These are phyloP conservation scores for Betula pendula DNA, from an alignment of 306 rosid genomes.

Conservation along the genomic window DNA sequence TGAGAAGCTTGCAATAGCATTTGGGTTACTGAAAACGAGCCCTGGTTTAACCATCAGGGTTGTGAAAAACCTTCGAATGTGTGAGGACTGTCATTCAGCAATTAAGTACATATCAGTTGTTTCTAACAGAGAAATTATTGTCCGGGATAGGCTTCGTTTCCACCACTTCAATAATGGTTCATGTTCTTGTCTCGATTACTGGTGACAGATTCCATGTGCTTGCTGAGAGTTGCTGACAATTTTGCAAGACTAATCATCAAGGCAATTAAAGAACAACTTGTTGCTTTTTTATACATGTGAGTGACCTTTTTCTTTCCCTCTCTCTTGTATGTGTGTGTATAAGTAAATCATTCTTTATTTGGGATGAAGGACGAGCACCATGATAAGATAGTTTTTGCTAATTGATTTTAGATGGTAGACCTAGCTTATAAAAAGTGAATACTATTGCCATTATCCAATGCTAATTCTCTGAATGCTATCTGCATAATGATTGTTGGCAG, in stretches of 20 bases:
- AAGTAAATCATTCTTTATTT: neutral
- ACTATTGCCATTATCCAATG: neutral
- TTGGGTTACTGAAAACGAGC: slow-evolving; percentile 66
- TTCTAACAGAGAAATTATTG: slow-evolving; percentile 62
- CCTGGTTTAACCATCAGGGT: slow-evolving; percentile 55
- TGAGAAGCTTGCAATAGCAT: slow-evolving; percentile 93
- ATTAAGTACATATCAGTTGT: slow-evolving; percentile 69
- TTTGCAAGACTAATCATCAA: slow-evolving; percentile 12
- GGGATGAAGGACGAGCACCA: neutral
- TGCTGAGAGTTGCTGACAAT: slow-evolving; percentile 9
- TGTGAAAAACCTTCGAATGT: slow-evolving; percentile 84
- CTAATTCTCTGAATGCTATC: neutral
- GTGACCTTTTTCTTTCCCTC: neutral
- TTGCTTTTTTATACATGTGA: neutral
- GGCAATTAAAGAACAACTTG: neutral
- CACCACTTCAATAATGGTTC: slow-evolving; percentile 76
- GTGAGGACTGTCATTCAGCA: slow-evolving; percentile 92
- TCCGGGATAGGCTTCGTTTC: slow-evolving; percentile 84
- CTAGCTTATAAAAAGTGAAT: neutral
- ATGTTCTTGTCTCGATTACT: slow-evolving; percentile 79
- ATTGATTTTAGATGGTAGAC: neutral
- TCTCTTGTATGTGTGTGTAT: neutral
- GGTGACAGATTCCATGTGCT: slow-evolving; percentile 47
- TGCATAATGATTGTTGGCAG: no score
- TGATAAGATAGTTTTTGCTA: neutral